phyloP scores from a whole-genome alignment of 2,329 filamentous ascomycete species.

The Penicillium sp. region DNA sequence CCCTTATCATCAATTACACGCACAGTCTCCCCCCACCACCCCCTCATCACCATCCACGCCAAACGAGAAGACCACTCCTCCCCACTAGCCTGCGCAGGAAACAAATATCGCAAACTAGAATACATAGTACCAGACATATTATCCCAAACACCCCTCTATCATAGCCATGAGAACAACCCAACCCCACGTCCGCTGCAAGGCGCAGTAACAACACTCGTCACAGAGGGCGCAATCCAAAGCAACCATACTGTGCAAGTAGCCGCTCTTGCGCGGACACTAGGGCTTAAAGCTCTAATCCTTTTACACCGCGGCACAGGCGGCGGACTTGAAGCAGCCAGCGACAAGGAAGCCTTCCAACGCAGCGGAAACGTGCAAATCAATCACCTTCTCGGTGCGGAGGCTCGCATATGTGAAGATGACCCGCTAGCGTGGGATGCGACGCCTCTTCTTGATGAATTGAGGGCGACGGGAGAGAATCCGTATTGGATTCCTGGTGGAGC shows the following conservation, averaged over 20 bases:
- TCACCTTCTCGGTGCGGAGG: constrained; percentile 34
- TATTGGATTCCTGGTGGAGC: constrained; percentile 40
- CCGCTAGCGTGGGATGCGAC: constrained; percentile 18
- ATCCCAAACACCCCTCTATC: constrained; percentile 12
- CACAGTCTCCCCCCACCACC: constrained; percentile 5
- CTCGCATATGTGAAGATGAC: constrained; percentile 59
- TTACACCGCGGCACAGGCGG: constrained; percentile 31
- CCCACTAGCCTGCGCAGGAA: constrained; percentile 35
- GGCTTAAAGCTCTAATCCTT: constrained; percentile 26
- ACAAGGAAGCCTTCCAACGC: constrained; percentile 22
- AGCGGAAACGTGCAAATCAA: constrained; percentile 31
- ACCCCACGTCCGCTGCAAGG: constrained; percentile 2
- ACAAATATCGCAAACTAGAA: constrained; percentile 42
- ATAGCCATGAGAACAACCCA: constrained; percentile 18
- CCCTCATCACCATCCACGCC: constrained; percentile 27
- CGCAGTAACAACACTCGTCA: constrained; percentile 33
- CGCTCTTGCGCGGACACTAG: constrained; percentile 29
- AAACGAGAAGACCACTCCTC: constrained; percentile 39
- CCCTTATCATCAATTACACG: constrained; percentile 24
- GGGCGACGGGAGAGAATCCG: constrained; percentile 16
- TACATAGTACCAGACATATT: constrained; percentile 38
- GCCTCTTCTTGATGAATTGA: constrained; percentile 25
- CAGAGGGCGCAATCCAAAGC: constrained; percentile 38
- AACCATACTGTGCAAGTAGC: constrained; percentile 40
- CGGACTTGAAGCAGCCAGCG: constrained; percentile 16